Evolutionary conservation across 257 asterid species (phyloP), one percentile per base, ranked within the genome.

Genomic region (Haberlea rhodopensis): DNA sequence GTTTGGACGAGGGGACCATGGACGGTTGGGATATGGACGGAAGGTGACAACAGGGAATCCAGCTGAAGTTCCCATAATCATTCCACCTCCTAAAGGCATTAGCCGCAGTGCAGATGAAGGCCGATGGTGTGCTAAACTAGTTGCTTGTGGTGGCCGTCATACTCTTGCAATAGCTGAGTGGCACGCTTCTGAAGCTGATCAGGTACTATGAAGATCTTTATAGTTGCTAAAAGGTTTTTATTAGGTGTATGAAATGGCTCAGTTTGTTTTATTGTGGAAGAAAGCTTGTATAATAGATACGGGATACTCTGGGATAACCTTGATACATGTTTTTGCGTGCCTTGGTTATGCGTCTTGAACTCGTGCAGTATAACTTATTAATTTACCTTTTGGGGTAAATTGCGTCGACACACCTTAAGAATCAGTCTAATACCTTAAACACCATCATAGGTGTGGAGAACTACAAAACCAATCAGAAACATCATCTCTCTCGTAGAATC

Each of bases 1-100:
- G 97, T 90, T 87, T 52, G 99, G 99, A 19, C 80, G 99, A 69
- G 99, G 99, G 29, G 99, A 94, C 79, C 99, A 94, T 57, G 99
- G 99, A n/a, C 95, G 99, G 40, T 76, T 94, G 60, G 99, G 97
- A 31, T 94, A 94, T 46, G 99, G 99, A 59, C 81, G 90, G 62
- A 94, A 94, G 79, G 73, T 76, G 75, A 94, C 97, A 0, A 94
- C 97, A 0, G 99, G 99, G 25, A 95, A 86, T 80, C 96, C 99
- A 0, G 91, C 88, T 1, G 89, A 94, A 75, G 99, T 90, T 53
- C 97, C 99, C 26, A 76, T 86, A 77, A 66, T 83, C 78, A 73
- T 84, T 51, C 83, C 85, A 20, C 83, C 94, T 49, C 96, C 88
- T 3, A 68, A 37, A 53, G 82, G 75, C 67, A 63, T 71, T 24